Evolutionary conservation across 768 basidiomycete genomes (phyloP).

Genomic region (Suillus weaverae): DNA sequence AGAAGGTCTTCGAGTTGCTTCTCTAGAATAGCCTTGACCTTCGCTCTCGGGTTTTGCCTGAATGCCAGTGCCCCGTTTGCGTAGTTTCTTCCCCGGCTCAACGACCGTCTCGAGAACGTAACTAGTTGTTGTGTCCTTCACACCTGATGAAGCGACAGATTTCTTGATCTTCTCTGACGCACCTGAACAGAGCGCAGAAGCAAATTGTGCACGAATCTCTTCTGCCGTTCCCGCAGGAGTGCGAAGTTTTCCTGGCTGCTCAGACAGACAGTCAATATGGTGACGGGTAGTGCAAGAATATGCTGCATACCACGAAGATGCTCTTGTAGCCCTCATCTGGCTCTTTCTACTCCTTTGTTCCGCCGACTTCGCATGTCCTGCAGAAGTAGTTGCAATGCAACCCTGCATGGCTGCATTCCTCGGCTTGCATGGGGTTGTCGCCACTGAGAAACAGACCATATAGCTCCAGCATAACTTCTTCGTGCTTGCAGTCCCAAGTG

Average conservation of each 20-base stretch:
- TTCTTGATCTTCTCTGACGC: slow-evolving; percentile 5
- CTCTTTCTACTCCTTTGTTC: slow-evolving; percentile 23
- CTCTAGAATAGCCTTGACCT: background rate
- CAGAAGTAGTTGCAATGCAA: slow-evolving; percentile 35
- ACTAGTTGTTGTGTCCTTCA: background rate
- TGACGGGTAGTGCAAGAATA: background rate
- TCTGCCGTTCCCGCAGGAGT: slow-evolving; percentile 5
- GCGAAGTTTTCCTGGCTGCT: slow-evolving; percentile 1
- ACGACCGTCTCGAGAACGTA: background rate
- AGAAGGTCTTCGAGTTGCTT: slow-evolving; percentile 5
- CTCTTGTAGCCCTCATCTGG: slow-evolving; percentile 26
- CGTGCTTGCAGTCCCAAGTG: slow-evolving; percentile 24
- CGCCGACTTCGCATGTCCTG: slow-evolving; percentile 32
- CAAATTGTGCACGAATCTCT: slow-evolving; percentile 7
- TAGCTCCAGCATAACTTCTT: slow-evolving; percentile 25
- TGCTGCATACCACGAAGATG: slow-evolving; percentile 21
- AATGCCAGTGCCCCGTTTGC: background rate
- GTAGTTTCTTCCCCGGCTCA: slow-evolving; percentile 11
- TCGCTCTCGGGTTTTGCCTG: slow-evolving; percentile 1
- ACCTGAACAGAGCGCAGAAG: background rate
- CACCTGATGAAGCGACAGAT: background rate
- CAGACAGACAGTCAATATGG: background rate
- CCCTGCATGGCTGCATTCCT: slow-evolving; percentile 35
- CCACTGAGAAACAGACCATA: slow-evolving; percentile 24
- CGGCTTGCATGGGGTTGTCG: slow-evolving; percentile 40